Evolutionary conservation across 805 yeast species (phyloP).

Genomic region (Kuraishia piskuri): DNA sequence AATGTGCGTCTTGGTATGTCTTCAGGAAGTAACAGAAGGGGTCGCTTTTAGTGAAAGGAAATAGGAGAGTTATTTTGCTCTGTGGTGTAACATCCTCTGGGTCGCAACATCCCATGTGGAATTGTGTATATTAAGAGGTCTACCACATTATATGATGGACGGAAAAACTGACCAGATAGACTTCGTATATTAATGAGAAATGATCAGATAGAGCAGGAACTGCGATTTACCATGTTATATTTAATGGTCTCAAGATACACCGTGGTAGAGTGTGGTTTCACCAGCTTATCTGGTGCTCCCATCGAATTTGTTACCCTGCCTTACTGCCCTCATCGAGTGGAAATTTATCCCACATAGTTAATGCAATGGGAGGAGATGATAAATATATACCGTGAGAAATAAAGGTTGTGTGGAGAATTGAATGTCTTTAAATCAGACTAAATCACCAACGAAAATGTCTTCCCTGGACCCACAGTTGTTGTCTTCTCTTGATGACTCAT

Average conservation of each 20-base stretch:
- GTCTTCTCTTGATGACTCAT: constrained; percentile 47
- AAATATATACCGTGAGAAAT: neutral
- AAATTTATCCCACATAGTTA: neutral
- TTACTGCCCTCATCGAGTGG: neutral
- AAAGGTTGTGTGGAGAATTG: neutral
- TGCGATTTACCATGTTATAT: too few relatives aligned
- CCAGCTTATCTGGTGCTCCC: too few relatives aligned
- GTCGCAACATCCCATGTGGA: too few relatives aligned
- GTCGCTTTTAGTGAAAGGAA: too few relatives aligned
- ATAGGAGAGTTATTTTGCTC: too few relatives aligned
- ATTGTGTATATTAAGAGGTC: too few relatives aligned
- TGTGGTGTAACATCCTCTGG: too few relatives aligned
- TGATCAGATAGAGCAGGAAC: neutral
- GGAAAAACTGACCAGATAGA: neutral
- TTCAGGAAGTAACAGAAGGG: neutral
- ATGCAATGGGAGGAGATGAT: neutral
- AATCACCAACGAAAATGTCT: neutral
- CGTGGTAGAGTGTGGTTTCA: too few relatives aligned
- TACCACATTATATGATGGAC: neutral
- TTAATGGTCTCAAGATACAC: too few relatives aligned
- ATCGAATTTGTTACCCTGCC: neutral
- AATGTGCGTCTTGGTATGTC: neutral
- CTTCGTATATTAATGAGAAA: neutral
- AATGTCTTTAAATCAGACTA: too few relatives aligned
- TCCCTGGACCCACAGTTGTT: neutral